Evolutionary conservation across 176 grass and related monocot species (phyloP), one percentile per base, ranked within the genome.

Genomic region (Triticum dicoccoides): DNA sequence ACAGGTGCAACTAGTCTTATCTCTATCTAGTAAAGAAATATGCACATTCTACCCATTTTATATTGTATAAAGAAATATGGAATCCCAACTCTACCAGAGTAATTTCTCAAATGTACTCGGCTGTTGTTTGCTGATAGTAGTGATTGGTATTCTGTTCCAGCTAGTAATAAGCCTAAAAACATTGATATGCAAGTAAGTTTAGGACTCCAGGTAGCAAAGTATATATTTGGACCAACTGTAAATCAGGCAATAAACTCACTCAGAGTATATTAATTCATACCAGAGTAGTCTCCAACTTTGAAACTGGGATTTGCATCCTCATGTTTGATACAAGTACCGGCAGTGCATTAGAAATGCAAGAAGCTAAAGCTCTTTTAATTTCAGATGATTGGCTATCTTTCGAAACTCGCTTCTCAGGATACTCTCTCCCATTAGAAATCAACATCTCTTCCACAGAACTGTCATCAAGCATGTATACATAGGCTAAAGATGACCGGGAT

Each of bases 251-350:
- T 63, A 25, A 85, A 51, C 34, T 85, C 42, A 21, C 18, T 21
- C 18, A 58, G 54, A 58, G 54, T 20, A 27, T 29, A 8, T 39
- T 89, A 64, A 56, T 23, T 34, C 91, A 51, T 96, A 96, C 94
- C 94, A 99, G 72, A 93, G 77, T 86, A 73, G 85, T 91, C 90
- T 96, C 96, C 86, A 99, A 76, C 76, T 90, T 91, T 12, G 97
- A 99, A 71, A 99, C 72, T 5, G 94, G 94, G 14, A 87, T 81
- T 47, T 81, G 82, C 64, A 99, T 39, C 77, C 66, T 91, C 78
- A 96, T 67, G 84, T 93, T 88, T 68, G 51, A 88, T 62, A 91
- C 56, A 79, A 94, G 87, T 23, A 88, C 87, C 14, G 90, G 88
- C 80, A 99, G 44, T 0, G 87, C 84, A 30, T 91, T 93, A 75